Conservation (phyloP, 2,329 filamentous ascomycete genomes). For the Arthroderma uncinatum region DNA sequence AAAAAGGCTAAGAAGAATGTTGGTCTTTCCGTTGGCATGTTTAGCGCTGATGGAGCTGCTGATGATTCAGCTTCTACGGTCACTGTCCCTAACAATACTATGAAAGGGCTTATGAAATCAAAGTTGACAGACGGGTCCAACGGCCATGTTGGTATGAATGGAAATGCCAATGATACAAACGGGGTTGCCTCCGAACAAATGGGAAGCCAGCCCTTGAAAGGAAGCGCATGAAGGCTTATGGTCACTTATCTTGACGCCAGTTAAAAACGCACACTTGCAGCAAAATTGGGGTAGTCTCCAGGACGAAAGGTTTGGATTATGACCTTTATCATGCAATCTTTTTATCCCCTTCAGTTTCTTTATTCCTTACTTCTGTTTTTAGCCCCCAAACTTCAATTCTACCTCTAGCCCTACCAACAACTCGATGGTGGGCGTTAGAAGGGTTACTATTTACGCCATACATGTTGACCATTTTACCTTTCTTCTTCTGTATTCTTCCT, state of each 20-base stretch:
- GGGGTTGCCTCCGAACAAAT: not conserved
- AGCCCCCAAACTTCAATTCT: not conserved
- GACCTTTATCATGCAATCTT: not conserved
- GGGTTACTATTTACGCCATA: not conserved
- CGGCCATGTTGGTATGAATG: conserved; percentile 1
- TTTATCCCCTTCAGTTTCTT: not conserved
- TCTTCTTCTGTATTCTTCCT: conserved; percentile 3
- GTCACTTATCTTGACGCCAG: not conserved
- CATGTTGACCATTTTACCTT: conserved; percentile 1
- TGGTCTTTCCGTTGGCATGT: conserved; percentile 21
- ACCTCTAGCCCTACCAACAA: not conserved
- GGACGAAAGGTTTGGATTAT: not conserved
- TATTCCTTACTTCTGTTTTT: not conserved
- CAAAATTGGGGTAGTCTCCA: not conserved
- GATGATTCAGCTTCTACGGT: not conserved
- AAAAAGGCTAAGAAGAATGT: conserved; percentile 35
- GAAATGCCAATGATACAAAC: not conserved
- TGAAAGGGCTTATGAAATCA: not conserved
- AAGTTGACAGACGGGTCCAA: conserved; percentile 4
- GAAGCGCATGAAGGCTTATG: not conserved
- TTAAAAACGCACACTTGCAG: not conserved
- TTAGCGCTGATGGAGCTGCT: conserved; percentile 20
- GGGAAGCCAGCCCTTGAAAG: conserved; percentile 1
- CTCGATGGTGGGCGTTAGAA: not conserved
- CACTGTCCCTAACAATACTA: not conserved